A percentile compares a stretch with the other conserved stretches of the same genome.
phyloP scores from a whole-genome alignment of 1,139 yeast genomes.

The Saccharomyces pastorianus region DNA sequence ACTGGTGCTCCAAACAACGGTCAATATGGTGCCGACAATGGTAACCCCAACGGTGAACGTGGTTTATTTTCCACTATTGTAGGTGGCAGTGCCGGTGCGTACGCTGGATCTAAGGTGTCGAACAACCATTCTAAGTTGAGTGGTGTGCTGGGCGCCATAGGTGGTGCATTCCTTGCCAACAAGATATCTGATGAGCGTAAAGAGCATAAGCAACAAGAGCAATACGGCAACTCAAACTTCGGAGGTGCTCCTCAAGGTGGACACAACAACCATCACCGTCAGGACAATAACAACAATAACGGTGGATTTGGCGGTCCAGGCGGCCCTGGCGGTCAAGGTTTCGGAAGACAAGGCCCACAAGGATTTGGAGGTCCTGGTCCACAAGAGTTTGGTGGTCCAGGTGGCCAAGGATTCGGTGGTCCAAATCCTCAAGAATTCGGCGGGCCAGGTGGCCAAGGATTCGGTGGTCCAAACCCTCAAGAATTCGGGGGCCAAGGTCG shows the following conservation, averaged over 20 bases:
- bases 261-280: conserved; percentile 15
- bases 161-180: conserved; percentile 54
- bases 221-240: not conserved
- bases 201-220: not conserved
- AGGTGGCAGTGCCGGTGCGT: conserved; percentile 58
- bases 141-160: conserved; percentile 50
- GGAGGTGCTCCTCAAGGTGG: conserved; percentile 11
- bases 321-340: conserved; percentile 11
- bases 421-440: not conserved
- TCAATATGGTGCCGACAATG: conserved; percentile 8
- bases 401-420: conserved; percentile 17
- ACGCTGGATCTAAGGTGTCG: conserved; percentile 36
- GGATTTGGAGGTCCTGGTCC: not conserved
- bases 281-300: conserved; percentile 4
- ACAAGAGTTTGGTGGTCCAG: conserved; percentile 14
- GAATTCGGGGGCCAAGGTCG: not conserved
- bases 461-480: not conserved
- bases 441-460: not conserved
- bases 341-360: not conserved
- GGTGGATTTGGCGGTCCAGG: conserved; percentile 15
- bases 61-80: conserved; percentile 47
- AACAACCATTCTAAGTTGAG: conserved; percentile 45
- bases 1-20: conserved; percentile 12
- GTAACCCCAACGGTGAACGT: conserved; percentile 40
- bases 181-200: conserved; percentile 39